Evolutionary conservation across 192 early-diverging fungal species (phyloP), one percentile per base, ranked within the genome.

Genomic region (Physocladia obscura): DNA sequence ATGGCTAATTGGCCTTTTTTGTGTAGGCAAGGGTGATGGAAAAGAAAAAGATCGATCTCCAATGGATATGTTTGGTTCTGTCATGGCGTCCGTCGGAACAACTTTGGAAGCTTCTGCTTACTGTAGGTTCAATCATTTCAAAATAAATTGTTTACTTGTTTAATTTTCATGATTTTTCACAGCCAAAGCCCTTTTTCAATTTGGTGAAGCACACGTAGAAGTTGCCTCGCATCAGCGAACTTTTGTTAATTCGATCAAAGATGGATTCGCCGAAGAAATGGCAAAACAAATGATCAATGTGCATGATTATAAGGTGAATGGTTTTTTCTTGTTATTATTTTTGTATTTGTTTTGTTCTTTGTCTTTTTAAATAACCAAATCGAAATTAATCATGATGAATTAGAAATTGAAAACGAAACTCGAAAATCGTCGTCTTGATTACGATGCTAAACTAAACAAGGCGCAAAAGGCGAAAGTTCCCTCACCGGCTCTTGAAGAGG

Each of bases 391-490:
- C 44, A 11, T 47, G n/a, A 47, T 13, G 17, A 17, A 26, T 17
- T 75, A 89, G 57, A 57, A 81, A 21, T 65, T 95, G 60, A 89
- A 94, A 70, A 90, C 86, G 73, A 97, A 97, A 78, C 81, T 96
- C 4, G 91, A 94, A 51, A 88, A 90, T 61, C 83, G 94, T 47
- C 85, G 97, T 54, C 78, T 91, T 49, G 94, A 98, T 58, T 96
- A 94, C 78, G 97, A 98, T 77, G 88, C 90, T 38, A 97, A 95
- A 77, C 74, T 90, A 27, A 86, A 86, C 78, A 92, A 91, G 75
- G 85, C 91, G n/a, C 90, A 94, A 68, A 94, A 92, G 69, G 82
- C 85, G 50, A 94, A 94, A 77, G 96, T 95, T 80, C 93, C 95
- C 62, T 92, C 88, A 39, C 87, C 91, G n/a, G 87, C 91, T 19